Percentiles rank a stretch among this genome's conserved stretches.
Evolutionary conservation across 805 yeast species (phyloP).

Genomic region (Cyberlindnera mississippiensis): DNA sequence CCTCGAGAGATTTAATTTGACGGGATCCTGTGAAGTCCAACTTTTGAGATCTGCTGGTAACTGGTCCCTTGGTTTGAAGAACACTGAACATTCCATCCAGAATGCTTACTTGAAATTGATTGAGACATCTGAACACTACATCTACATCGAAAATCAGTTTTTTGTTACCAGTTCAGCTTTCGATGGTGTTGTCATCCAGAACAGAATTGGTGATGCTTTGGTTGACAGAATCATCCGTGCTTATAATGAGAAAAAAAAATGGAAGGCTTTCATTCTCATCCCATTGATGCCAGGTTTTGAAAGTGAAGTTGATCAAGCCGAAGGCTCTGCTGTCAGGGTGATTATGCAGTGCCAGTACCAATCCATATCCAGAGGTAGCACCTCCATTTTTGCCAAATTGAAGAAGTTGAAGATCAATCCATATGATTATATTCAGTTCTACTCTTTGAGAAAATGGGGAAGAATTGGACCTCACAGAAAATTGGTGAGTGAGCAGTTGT

Average conservation of each 20-base stretch:
- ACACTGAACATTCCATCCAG: constrained; percentile 85
- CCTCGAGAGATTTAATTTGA: constrained; percentile 46
- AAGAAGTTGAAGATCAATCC: constrained; percentile 80
- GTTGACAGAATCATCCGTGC: constrained; percentile 96
- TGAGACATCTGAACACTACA: constrained; percentile 88
- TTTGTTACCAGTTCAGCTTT: constrained; percentile 86
- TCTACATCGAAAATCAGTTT: constrained; percentile 94
- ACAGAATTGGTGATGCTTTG: constrained; percentile 91
- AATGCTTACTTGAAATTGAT: constrained; percentile 87
- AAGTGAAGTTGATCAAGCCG: constrained; percentile 87
- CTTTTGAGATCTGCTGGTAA: constrained; percentile 81
- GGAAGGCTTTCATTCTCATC: constrained; percentile 90
- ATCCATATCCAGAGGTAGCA: constrained; percentile 86
- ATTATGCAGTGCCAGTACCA: constrained; percentile 96
- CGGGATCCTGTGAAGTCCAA: constrained; percentile 91
- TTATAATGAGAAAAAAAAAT: constrained; percentile 62
- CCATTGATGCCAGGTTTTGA: constrained; percentile 98
- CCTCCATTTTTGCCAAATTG: constrained; percentile 82
- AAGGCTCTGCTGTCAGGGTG: constrained; percentile 91
- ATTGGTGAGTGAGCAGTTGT: constrained; percentile 84
- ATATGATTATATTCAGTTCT: constrained; percentile 86
- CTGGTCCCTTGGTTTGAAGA: constrained; percentile 90
- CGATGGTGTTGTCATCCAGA: constrained; percentile 79
- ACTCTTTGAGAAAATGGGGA: constrained; percentile 94
- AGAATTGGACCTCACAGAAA: constrained; percentile 71